phyloP scores from a whole-genome alignment of 768 basidiomycete genomes.

The Agaricus subrufescens region DNA sequence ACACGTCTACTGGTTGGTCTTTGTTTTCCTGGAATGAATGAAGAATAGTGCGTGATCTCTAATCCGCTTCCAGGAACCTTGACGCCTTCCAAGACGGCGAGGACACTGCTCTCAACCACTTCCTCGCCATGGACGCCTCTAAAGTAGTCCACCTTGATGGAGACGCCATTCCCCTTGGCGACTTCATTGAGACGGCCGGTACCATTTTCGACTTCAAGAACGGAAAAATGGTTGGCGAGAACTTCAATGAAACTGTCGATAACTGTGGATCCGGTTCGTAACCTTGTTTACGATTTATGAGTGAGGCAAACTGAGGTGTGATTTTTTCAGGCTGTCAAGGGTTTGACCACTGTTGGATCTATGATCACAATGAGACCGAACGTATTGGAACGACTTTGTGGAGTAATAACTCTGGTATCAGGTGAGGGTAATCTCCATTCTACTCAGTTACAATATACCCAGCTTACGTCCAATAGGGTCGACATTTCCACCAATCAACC shows the following conservation, averaged over 20 bases:
- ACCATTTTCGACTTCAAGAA: conserved; percentile 41
- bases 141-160: conserved; percentile 34
- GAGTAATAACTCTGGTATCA: conserved; percentile 47
- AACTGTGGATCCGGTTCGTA: conserved; percentile 24
- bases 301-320: background rate
- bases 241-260: conserved; percentile 27
- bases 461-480: conserved; percentile 24
- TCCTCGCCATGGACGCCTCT: conserved; percentile 24
- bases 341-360: conserved; percentile 48
- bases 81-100: conserved; percentile 44
- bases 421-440: conserved; percentile 20
- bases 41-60: background rate
- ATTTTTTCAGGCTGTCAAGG: conserved; percentile 37
- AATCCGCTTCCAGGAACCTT: conserved; percentile 30
- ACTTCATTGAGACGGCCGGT: conserved; percentile 19
- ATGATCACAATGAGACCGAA: conserved; percentile 29
- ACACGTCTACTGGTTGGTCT: conserved; percentile 45
- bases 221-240: conserved; percentile 24
- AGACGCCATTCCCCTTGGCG: conserved; percentile 35
- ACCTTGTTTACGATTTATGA: background rate
- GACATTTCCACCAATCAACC: conserved; percentile 49
- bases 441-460: background rate
- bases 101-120: conserved; percentile 29
- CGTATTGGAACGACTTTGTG: conserved; percentile 33
- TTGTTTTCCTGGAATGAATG: background rate